Base-by-base conservation (phyloP, 805 yeast genomes). In the Metschnikowia aberdeeniae region DNA sequence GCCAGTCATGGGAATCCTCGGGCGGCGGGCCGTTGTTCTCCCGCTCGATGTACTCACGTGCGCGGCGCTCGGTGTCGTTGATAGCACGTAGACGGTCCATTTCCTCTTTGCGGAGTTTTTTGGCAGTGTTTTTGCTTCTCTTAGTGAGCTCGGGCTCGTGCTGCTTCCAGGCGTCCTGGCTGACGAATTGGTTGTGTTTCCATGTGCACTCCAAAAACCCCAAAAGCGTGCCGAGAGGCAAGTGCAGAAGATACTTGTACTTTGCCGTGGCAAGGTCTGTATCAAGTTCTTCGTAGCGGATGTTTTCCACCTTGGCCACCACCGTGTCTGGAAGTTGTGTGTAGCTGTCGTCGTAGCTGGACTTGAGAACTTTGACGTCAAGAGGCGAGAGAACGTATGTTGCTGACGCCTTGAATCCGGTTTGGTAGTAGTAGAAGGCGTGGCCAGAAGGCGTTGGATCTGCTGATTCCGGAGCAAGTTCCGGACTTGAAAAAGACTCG, bases 151-250 rank as follows among this genome's bases (percentile, higher is more conserved):
- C 89, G 28, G 68, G 71, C 39, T 75, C 70, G 60, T 81, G 85
- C 24, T 61, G 57, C 2, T 66, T 64, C 73, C 67, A 72, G 43
- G 62, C 63, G 42, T 64, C 72, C n/a, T 49, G 47, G 19, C 52
- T 44, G 9, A 70, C 54, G 41, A 44, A 61, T 45, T 63, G 69
- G 53, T 63, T 69, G 12, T 62, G 49, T 28, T 45, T 50, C 98
- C 98, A 92, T 59, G 88, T 84, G 42, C 96, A 77, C 56, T 93
- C 98, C 44, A 93, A 60, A 51, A 87, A 81, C 9, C 89, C 95
- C 35, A 92, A 63, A 42, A 84, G 86, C 0, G 96, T 84, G 1
- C 97, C 97, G 26, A 79, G 61, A 0, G 99, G 97, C 19, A 89
- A 64, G 62, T 92, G 92, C 0, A 86, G 75, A 45, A 93, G 65